Percentiles rank a stretch among this genome's conserved stretches.
Conservation (phyloP, 1,284 basidiomycete genomes). For the Takashimella koratensis region DNA sequence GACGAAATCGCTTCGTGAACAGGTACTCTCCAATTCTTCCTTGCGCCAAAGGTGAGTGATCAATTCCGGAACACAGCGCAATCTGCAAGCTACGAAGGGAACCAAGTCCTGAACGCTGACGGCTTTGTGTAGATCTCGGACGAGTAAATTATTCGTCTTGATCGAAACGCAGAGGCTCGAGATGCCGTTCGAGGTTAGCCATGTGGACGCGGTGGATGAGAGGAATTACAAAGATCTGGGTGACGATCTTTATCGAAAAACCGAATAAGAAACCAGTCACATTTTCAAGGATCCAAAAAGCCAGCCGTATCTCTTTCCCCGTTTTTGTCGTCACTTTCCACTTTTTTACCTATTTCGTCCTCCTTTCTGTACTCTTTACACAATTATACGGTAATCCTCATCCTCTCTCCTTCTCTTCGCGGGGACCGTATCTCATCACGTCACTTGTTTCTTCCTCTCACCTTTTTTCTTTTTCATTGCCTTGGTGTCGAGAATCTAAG, state of each 20-base stretch:
- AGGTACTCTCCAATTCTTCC: slow-evolving; percentile 47
- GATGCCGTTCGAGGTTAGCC: not conserved
- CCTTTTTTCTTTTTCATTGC: too few species aligned
- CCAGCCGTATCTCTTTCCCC: not conserved
- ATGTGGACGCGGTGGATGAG: too few species aligned
- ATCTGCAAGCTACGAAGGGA: not conserved
- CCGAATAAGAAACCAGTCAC: too few species aligned
- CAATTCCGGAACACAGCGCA: not conserved
- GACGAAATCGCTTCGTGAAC: too few species aligned
- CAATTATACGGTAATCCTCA: not conserved
- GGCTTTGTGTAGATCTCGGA: slow-evolving; percentile 20
- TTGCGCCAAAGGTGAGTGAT: slow-evolving; percentile 43
- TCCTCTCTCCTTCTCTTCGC: not conserved
- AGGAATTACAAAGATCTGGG: too few species aligned
- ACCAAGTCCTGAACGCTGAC: not conserved
- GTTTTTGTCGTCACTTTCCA: not conserved
- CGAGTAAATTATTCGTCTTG: slow-evolving; percentile 13
- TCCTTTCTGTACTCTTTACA: not conserved
- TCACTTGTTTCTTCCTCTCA: too few species aligned
- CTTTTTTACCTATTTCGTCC: not conserved
- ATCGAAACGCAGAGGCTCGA: not conserved
- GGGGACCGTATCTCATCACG: too few species aligned
- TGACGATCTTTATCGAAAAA: too few species aligned
- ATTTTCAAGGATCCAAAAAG: not conserved
- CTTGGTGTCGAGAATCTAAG: too few species aligned